Evolutionary conservation across 1,139 yeast species (phyloP).

Genomic region (Yamadazyma mexicana): DNA sequence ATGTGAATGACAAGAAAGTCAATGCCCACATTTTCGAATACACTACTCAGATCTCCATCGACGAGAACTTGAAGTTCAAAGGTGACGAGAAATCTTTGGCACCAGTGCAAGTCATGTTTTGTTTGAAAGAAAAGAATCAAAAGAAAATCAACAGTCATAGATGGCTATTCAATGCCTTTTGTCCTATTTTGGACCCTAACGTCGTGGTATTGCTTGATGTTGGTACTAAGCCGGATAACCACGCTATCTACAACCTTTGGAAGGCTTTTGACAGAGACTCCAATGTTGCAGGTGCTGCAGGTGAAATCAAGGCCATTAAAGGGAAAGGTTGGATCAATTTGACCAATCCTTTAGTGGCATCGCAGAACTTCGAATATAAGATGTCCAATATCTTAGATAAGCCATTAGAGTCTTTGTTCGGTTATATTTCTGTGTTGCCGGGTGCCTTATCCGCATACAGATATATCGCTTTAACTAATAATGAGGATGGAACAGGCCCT

Average conservation of each 20-base stretch:
- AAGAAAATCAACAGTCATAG: conserved; percentile 93
- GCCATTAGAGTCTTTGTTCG: conserved; percentile 90
- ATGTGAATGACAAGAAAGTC: conserved; percentile 86
- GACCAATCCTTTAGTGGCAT: conserved; percentile 88
- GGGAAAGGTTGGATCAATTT: conserved; percentile 82
- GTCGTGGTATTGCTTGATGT: conserved; percentile 85
- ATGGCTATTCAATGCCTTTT: conserved; percentile 91
- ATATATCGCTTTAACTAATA: conserved; percentile 80
- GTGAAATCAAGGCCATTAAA: conserved; percentile 92
- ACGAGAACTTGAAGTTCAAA: conserved; percentile 79
- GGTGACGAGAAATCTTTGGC: conserved; percentile 78
- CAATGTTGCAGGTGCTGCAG: conserved; percentile 97
- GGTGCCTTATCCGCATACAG: conserved; percentile 97
- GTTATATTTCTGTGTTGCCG: conserved; percentile 90
- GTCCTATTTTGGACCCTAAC: conserved; percentile 87
- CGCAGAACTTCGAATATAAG: conserved; percentile 95
- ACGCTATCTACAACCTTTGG: conserved; percentile 90
- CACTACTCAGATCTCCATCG: conserved; percentile 86
- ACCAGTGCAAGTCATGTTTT: conserved; percentile 89
- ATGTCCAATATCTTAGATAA: conserved; percentile 94
- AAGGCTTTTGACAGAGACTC: conserved; percentile 95
- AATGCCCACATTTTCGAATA: conserved; percentile 92
- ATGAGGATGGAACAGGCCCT: conserved; percentile 92
- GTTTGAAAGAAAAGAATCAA: conserved; percentile 83
- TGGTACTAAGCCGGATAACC: conserved; percentile 85